Evolutionary conservation across 202 grass and related monocot genomes (phyloP).

Genomic region (Digitaria exilis): DNA sequence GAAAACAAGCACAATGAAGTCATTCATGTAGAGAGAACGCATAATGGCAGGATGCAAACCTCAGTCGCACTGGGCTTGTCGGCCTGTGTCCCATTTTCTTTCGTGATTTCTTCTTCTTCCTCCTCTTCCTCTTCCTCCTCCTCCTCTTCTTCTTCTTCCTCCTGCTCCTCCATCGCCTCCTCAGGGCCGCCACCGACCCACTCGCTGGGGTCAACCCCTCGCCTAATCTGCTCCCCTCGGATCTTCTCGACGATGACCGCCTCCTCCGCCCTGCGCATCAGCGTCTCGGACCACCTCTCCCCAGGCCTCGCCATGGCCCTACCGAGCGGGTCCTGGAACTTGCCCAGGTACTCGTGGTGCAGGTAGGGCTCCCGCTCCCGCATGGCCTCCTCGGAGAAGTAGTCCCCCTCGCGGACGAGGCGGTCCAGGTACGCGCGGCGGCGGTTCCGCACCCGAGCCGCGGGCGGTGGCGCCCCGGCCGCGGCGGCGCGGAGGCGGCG

Average conservation of each 20-base stretch:
- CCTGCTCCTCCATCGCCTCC: slow-evolving; percentile 40
- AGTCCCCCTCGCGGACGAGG: slow-evolving; percentile 66
- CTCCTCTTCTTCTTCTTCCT: slow-evolving; percentile 43
- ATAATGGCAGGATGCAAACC: slow-evolving; percentile 12
- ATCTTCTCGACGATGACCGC: slow-evolving; percentile 78
- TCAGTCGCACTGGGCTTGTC: neutral
- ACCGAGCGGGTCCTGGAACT: slow-evolving; percentile 74
- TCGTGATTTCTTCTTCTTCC: neutral
- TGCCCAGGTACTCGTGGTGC: slow-evolving; percentile 80
- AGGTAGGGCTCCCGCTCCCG: slow-evolving; percentile 91
- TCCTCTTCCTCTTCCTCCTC: too few relatives aligned
- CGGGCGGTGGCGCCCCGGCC: neutral
- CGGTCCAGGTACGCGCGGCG: slow-evolving; percentile 78
- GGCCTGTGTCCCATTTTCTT: slow-evolving; percentile 27
- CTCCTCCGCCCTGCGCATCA: slow-evolving; percentile 84
- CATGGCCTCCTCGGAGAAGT: slow-evolving; percentile 97
- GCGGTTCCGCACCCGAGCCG: slow-evolving; percentile 64
- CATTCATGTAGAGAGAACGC: neutral
- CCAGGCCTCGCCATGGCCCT: slow-evolving; percentile 71
- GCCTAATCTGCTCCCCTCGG: slow-evolving; percentile 73
- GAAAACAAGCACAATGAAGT: neutral
- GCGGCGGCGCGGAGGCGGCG: slow-evolving; percentile 47
- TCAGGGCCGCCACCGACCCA: slow-evolving; percentile 63
- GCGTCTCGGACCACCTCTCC: slow-evolving; percentile 86
- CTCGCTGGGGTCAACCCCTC: slow-evolving; percentile 69